Conservation (phyloP, 176 grass and related monocot species). For the Calamus simplicifolius region DNA sequence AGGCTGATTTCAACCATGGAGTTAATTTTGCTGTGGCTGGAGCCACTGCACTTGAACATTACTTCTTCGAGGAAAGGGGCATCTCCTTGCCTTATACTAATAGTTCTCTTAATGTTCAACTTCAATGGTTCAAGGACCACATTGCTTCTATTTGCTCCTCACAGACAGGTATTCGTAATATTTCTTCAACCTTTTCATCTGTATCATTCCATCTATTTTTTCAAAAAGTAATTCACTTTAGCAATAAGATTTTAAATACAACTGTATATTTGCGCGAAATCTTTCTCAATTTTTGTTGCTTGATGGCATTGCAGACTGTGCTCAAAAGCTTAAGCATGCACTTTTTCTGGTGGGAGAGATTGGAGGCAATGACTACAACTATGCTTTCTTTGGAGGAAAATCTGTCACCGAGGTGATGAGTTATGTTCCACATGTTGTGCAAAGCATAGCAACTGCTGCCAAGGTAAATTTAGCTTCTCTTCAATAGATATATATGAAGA, state of each 20-base stretch:
- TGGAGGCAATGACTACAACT: constrained; percentile 97
- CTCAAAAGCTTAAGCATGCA: constrained; percentile 35
- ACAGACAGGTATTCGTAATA: constrained; percentile 26
- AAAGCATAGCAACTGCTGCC: constrained; percentile 33
- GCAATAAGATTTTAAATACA: no score
- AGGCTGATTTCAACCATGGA: constrained; percentile 47
- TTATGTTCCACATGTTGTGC: constrained; percentile 62
- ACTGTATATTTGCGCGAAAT: no score
- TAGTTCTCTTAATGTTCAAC: constrained; percentile 53
- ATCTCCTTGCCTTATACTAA: constrained; percentile 44
- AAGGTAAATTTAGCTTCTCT: constrained; percentile 27
- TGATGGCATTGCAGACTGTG: constrained; percentile 28
- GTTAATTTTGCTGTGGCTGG: constrained; percentile 92
- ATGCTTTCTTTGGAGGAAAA: constrained; percentile 57
- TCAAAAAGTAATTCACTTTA: no score
- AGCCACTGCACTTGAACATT: constrained; percentile 56
- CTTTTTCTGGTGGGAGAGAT: constrained; percentile 87
- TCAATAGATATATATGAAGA: no score
- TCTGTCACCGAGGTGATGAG: constrained; percentile 39
- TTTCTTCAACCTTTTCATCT: no score
- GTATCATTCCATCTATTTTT: no score
- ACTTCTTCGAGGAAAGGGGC: constrained; percentile 31
- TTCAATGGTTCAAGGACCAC: constrained; percentile 72
- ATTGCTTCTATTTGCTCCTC: constrained; percentile 58
- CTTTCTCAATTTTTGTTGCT: no score